Evolutionary conservation across 179 eudicot species (phyloP).

Genomic region (Spinacia oleracea): DNA sequence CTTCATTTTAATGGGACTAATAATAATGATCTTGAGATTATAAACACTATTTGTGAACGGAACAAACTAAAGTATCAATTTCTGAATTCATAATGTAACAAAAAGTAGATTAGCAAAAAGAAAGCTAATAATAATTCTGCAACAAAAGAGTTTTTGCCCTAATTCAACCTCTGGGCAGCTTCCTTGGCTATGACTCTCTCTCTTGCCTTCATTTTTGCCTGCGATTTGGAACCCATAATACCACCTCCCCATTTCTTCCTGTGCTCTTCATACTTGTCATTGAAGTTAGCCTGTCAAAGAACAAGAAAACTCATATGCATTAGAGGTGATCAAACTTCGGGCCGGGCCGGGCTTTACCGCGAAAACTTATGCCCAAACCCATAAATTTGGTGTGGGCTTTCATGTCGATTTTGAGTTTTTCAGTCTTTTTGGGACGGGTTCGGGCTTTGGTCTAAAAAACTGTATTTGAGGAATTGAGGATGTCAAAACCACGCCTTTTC

Average conservation of each 20-base stretch:
- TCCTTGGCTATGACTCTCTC: slow-evolving; percentile 77
- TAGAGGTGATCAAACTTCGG: too few species aligned
- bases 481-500: too few species aligned
- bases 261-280: slow-evolving; percentile 69
- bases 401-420: too few species aligned
- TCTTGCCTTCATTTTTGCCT: slow-evolving; percentile 79
- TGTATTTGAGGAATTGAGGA: too few species aligned
- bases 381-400: too few species aligned
- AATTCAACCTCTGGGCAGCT: slow-evolving; percentile 69
- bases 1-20: too few species aligned
- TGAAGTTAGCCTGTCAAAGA: slow-evolving; percentile 37
- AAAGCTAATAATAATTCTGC: slow-evolving; percentile 10
- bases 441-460: too few species aligned
- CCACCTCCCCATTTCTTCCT: slow-evolving; percentile 92
- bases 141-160: not conserved
- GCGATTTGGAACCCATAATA: slow-evolving; percentile 83
- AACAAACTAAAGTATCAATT: slow-evolving; percentile 25
- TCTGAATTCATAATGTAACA: slow-evolving; percentile 15
- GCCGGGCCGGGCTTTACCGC: too few species aligned
- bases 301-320: not conserved
- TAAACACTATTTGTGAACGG: too few species aligned
- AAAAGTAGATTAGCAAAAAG: slow-evolving; percentile 17
- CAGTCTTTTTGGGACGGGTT: too few species aligned
- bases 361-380: too few species aligned
- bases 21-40: too few species aligned